Base-by-base conservation (phyloP, 305 asterid species). In the Ruellia speciosa region DNA sequence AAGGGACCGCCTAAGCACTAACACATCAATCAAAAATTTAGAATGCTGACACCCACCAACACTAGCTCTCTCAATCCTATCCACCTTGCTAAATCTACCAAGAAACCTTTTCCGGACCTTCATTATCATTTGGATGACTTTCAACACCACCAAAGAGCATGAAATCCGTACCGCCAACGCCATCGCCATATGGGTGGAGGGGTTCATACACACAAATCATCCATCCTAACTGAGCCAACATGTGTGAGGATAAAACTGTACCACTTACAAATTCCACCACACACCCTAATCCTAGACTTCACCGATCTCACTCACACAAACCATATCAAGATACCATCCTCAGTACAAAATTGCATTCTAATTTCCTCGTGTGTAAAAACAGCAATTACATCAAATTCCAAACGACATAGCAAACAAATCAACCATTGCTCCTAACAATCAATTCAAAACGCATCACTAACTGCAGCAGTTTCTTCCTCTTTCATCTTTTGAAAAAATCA, bases 211-310 rank as follows among this genome's bases (percentile, higher is more conserved):
- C 31, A 37, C 41, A 37, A 37, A 37, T 37, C 6, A 10, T 2
- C 11, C 11, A 37, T 37, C 12, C 41, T 2, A 37, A 10, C 31
- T 24, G 31, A 24, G 31, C 31, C 31, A 37, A 37, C 12, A 10
- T 6, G 12, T 37, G 5, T 6, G 1, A 2, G 41, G 14, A 37
- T 24, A 62, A 52, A 60, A 9, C 58, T 6, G 39, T 33, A 41
- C 64, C 64, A 46, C 12, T 6, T 37, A 37, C 12, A 37, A 3
- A 37, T 37, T 37, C 5, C 5, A 13, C 41, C 11, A 40, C n/a
- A 28, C 12, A 52, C 47, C 55, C 60, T 43, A 66, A 50, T 47
- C 34, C 63, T 56, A 17, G 63, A 62, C 56, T 35, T 7, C 58
- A 49, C 51, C 6, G 14, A 18, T 33, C 56, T 9, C 31, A 24